Base-by-base conservation (phyloP, 1,139 yeast genomes). In the Candida anutae region DNA sequence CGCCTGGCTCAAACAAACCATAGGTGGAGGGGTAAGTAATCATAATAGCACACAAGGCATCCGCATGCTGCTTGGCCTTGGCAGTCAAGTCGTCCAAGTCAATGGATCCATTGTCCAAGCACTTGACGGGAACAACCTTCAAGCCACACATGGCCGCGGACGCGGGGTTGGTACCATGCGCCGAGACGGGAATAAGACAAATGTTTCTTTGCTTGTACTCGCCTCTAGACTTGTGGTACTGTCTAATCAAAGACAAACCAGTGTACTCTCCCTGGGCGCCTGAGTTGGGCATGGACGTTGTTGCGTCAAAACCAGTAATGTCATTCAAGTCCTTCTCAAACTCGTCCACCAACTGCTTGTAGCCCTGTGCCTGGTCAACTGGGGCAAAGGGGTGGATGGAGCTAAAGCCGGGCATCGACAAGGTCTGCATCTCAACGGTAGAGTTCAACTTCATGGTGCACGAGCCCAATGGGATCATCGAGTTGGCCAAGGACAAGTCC, bases 191-290 rank as follows among this genome's bases (percentile, higher is more conserved):
- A 43, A 90, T 90, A 50, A 90, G 70, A 57, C 96, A 90, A 32
- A 90, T 71, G 53, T 88, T 78, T 53, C 98, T 74, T 38, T 74
- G 57, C 19, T 68, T 61, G 36, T 57, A 45, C 47, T 88, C 80
- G 25, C 94, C 95, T 31, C 64, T 69, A 19, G 82, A 63, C 37
- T 74, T 74, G 45, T 82, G 75, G 54, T 84, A 90, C 28, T 82
- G 74, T 45, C 78, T 73, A 44, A 90, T 90, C 31, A 87, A 85
- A 33, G 94, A 74, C 39, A 90, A 69, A 21, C 98, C 98, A 16
- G 97, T 77, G 59, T 82, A 90, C 59, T 90, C 98, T 55, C 98
- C 98, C 58, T 88, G 95, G 23, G 98, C 98, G 42, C 98, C 98
- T 26, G 96, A 84, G 55, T 90, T 90, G 39, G 98, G 98, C 77